Conservation (phyloP, 2,329 filamentous ascomycete genomes). For the Sporothrix pallida region DNA sequence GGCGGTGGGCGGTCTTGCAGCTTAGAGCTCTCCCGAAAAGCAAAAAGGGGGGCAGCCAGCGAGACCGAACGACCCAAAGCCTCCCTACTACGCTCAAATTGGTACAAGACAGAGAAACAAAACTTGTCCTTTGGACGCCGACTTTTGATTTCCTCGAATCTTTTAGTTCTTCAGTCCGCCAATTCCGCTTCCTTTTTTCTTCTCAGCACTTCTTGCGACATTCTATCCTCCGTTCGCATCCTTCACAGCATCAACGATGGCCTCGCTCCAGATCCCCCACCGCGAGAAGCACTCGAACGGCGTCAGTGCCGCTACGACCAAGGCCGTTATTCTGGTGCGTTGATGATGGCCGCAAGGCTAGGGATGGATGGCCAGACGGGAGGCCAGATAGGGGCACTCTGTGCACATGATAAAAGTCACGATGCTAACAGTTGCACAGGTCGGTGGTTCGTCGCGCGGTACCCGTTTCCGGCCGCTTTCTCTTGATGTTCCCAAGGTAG, state of each 20-base stretch:
- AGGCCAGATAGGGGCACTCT: neutral
- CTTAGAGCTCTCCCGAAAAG: slow-evolving; percentile 9
- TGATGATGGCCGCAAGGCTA: slow-evolving; percentile 6
- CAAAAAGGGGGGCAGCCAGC: slow-evolving; percentile 12
- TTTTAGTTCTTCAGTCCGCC: neutral
- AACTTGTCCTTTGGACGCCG: slow-evolving; percentile 20
- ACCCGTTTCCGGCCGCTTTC: slow-evolving; percentile 94
- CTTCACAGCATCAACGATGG: slow-evolving; percentile 45
- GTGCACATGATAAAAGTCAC: neutral
- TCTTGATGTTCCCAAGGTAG: slow-evolving; percentile 92
- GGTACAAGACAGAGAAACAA: neutral
- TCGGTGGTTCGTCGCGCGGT: slow-evolving; percentile 92
- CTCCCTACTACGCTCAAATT: neutral
- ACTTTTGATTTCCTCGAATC: too few relatives aligned
- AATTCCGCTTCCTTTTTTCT: neutral
- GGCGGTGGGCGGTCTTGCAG: slow-evolving; percentile 15
- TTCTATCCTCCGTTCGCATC: neutral
- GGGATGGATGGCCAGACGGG: neutral
- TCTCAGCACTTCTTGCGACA: slow-evolving; percentile 1
- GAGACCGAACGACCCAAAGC: neutral
- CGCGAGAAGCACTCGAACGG: slow-evolving; percentile 58
- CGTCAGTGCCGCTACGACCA: slow-evolving; percentile 68
- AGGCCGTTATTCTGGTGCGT: slow-evolving; percentile 90
- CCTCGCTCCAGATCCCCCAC: slow-evolving; percentile 63
- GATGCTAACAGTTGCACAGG: slow-evolving; percentile 59